These are phyloP conservation scores for Taphrina wiesneri DNA, from an alignment of 1,139 yeast species.

Conservation along the genomic window DNA sequence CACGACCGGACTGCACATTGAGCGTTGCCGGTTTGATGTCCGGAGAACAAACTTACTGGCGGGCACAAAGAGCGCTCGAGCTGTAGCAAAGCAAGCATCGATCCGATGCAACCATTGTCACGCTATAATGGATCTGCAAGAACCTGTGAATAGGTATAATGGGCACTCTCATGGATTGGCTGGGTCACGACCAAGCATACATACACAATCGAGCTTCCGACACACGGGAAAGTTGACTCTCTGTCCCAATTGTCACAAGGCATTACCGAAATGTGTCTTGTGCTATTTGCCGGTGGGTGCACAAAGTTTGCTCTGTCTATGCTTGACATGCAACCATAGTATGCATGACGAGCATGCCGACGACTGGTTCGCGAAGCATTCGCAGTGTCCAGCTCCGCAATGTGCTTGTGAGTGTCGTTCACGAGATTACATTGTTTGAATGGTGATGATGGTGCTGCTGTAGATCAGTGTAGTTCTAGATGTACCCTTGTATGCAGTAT, in stretches of 20 bases:
- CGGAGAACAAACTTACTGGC: conserved; percentile 66
- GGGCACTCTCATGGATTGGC: not conserved
- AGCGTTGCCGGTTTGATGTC: conserved; percentile 83
- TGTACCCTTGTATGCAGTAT: too few relatives aligned
- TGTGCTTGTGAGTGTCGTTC: conserved; percentile 58
- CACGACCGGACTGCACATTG: conserved; percentile 78
- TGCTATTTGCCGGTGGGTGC: conserved; percentile 78
- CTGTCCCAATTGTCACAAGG: conserved; percentile 33
- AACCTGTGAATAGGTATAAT: not conserved
- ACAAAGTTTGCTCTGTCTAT: conserved; percentile 62
- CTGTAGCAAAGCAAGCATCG: conserved; percentile 62
- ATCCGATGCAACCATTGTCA: conserved; percentile 82
- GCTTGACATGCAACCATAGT: conserved; percentile 88
- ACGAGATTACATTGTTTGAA: not conserved
- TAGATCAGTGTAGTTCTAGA: too few relatives aligned
- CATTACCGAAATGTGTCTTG: conserved; percentile 69
- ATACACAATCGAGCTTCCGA: not conserved
- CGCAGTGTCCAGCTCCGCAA: conserved; percentile 91
- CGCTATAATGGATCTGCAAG: conserved; percentile 46
- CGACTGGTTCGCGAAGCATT: conserved; percentile 89
- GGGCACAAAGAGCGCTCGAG: conserved; percentile 51
- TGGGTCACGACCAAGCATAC: not conserved
- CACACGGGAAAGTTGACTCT: conserved; percentile 2
- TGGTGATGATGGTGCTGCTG: too few relatives aligned
- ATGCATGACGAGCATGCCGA: conserved; percentile 94